phyloP scores from a whole-genome alignment of 202 grass and related monocot species.

The Brachypodium distachyon region DNA sequence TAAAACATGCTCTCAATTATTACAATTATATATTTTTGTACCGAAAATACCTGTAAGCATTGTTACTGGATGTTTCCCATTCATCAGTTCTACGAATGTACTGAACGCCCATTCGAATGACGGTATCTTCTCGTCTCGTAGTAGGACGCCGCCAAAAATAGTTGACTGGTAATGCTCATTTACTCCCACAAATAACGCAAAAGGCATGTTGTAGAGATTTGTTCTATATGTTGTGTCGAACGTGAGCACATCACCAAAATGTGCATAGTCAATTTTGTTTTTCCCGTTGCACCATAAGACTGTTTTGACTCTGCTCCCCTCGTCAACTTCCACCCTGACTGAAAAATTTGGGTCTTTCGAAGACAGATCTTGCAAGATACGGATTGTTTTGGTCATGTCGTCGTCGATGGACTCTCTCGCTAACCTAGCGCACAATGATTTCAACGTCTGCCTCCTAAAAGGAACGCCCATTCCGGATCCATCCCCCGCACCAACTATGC shows the following conservation, averaged over 20 bases:
- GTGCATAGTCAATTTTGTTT: not conserved
- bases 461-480: not conserved
- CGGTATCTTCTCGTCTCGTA: not conserved
- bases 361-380: not conserved
- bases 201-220: too few relatives aligned
- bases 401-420: not conserved
- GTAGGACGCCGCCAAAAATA: not conserved
- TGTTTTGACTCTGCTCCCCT: not conserved
- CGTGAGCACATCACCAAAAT: not conserved
- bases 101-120: not conserved
- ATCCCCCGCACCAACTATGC: not conserved
- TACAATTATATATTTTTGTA: not conserved
- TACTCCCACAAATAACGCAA: too few relatives aligned
- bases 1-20: too few relatives aligned
- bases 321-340: not conserved
- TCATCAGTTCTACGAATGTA: not conserved
- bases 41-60: not conserved
- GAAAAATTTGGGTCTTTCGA: not conserved
- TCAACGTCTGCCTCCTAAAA: not conserved
- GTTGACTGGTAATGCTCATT: too few relatives aligned
- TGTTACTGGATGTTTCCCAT: not conserved
- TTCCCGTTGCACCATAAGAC: not conserved
- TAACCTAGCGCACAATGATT: not conserved
- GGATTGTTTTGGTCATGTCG: not conserved
- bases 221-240: too few relatives aligned